phyloP scores from a whole-genome alignment of 768 basidiomycete genomes.

The Tulasnella sp. region DNA sequence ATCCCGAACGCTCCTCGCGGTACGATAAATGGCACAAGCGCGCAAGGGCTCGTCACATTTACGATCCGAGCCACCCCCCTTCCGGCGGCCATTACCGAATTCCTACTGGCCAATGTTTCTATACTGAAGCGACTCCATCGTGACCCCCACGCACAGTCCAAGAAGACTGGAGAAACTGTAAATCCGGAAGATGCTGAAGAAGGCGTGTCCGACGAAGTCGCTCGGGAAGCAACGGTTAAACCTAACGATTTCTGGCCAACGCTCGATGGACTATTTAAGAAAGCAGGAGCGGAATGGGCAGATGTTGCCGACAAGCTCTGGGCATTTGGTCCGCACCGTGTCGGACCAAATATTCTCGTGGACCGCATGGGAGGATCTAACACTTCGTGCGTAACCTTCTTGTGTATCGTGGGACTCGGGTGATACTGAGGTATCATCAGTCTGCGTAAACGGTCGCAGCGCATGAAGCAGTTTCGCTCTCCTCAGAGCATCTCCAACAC shows the following conservation, averaged over 20 bases:
- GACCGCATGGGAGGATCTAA: slow-evolving; percentile 37
- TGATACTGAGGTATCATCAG: slow-evolving; percentile 13
- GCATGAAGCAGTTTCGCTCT: not conserved
- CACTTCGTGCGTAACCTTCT: slow-evolving; percentile 22
- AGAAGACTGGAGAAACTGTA: slow-evolving; percentile 19
- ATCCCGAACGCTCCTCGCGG: slow-evolving; percentile 58
- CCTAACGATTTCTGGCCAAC: slow-evolving; percentile 71
- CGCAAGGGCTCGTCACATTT: slow-evolving; percentile 63
- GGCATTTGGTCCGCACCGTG: slow-evolving; percentile 83
- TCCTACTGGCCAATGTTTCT: slow-evolving; percentile 59
- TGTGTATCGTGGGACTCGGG: not conserved
- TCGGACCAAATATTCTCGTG: slow-evolving; percentile 76
- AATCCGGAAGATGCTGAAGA: slow-evolving; percentile 30
- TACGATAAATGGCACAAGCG: slow-evolving; percentile 56
- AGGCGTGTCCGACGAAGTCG: slow-evolving; percentile 44
- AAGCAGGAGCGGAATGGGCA: slow-evolving; percentile 68
- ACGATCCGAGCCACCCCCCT: slow-evolving; percentile 74
- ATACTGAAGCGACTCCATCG: slow-evolving; percentile 46
- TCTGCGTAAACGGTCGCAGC: slow-evolving; percentile 17
- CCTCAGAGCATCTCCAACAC: not conserved
- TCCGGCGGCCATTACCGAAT: slow-evolving; percentile 55
- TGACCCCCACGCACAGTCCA: slow-evolving; percentile 14
- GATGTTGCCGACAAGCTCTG: slow-evolving; percentile 60
- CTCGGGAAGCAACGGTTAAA: slow-evolving; percentile 49
- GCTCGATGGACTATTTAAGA: slow-evolving; percentile 48